Percentiles rank a stretch among this genome's conserved stretches.
phyloP scores from a whole-genome alignment of 129 eudicot genomes.

The Tagetes erecta region DNA sequence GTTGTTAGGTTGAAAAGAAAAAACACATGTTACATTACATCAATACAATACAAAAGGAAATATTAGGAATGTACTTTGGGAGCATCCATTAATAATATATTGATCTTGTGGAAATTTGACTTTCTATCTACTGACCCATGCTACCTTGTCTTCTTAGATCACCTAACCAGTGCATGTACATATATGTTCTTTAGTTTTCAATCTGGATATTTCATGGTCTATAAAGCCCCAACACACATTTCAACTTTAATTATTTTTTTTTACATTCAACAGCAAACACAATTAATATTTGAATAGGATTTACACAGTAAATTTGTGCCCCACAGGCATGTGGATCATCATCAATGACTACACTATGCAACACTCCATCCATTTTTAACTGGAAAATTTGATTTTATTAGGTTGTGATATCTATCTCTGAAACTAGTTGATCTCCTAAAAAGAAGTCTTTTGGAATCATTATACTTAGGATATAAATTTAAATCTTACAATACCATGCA shows the following conservation, averaged over 20 bases:
- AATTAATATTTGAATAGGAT: conserved; percentile 35
- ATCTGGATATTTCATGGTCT: conserved; percentile 28
- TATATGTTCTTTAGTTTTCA: conserved; percentile 5
- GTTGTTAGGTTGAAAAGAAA: conserved; percentile 1
- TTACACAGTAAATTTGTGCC: conserved; percentile 36
- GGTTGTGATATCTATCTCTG: background rate
- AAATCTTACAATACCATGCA: background rate
- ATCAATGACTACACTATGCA: conserved; percentile 35
- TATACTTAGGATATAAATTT: background rate
- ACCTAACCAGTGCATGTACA: conserved; percentile 20
- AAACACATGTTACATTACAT: conserved; percentile 36
- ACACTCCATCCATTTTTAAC: conserved; percentile 16
- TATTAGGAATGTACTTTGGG: conserved; percentile 41
- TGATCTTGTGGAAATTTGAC: conserved; percentile 34
- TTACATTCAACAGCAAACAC: conserved; percentile 36
- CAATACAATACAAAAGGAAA: conserved; percentile 36
- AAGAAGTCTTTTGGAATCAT: background rate
- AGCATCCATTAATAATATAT: conserved; percentile 38
- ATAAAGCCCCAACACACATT: conserved; percentile 34
- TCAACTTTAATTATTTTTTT: conserved; percentile 8
- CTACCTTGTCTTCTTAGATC: conserved; percentile 23
- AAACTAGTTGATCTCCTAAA: background rate
- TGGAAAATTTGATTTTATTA: background rate
- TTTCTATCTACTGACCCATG: conserved; percentile 35
- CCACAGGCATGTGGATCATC: conserved; percentile 44